Evolutionary conservation across 2,329 filamentous ascomycete species (phyloP).

Genomic region (Fusarium vanettenii): DNA sequence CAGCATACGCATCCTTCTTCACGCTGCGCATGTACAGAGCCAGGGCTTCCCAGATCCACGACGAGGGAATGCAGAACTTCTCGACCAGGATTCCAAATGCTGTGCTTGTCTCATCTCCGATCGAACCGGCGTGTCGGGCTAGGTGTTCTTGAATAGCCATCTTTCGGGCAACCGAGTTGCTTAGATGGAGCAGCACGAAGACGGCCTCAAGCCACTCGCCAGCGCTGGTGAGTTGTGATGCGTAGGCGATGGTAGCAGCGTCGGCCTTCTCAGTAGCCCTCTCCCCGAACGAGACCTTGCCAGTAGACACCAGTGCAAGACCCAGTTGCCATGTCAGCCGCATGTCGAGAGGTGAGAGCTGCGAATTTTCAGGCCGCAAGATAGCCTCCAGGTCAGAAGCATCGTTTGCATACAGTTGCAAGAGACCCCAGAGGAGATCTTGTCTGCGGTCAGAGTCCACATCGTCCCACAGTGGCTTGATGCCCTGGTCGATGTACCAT

Average conservation of each 20-base stretch:
- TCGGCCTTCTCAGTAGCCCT: conserved; percentile 72
- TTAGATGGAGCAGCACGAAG: conserved; percentile 84
- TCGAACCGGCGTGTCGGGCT: conserved; percentile 74
- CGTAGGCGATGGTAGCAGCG: conserved; percentile 73
- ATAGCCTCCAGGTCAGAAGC: conserved; percentile 73
- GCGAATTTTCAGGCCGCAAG: conserved; percentile 80
- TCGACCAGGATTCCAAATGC: conserved; percentile 70
- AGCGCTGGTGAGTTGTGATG: conserved; percentile 70
- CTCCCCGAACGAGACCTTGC: conserved; percentile 63
- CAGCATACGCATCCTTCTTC: conserved; percentile 73
- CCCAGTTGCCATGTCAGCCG: conserved; percentile 89
- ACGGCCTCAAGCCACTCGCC: conserved; percentile 77
- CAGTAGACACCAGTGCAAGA: conserved; percentile 68
- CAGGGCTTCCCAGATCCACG: conserved; percentile 90
- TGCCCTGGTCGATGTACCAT: conserved; percentile 73
- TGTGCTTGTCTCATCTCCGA: conserved; percentile 68
- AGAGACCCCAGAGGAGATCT: conserved; percentile 87
- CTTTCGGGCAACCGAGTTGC: conserved; percentile 69
- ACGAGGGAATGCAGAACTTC: conserved; percentile 75
- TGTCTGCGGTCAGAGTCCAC: conserved; percentile 69
- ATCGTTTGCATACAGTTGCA: conserved; percentile 81
- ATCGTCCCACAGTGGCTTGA: conserved; percentile 71
- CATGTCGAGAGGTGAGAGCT: conserved; percentile 78
- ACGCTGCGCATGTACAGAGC: conserved; percentile 83
- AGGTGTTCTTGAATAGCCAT: conserved; percentile 79